Percentiles rank a stretch among this genome's conserved stretches.
Conservation (phyloP, 768 basidiomycete species). For the Russula virescens region DNA sequence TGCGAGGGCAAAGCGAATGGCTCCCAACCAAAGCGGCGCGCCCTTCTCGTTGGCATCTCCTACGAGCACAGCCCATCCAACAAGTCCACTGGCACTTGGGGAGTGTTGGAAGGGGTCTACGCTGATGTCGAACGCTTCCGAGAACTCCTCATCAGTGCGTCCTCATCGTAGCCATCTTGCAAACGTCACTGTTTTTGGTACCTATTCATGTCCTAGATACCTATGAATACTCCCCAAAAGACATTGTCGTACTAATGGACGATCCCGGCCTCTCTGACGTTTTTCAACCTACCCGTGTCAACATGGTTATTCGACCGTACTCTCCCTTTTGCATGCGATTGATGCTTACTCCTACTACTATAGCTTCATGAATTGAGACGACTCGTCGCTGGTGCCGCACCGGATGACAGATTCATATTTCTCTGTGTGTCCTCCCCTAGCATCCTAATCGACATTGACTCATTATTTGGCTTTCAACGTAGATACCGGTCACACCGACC, state of each 20-base stretch:
- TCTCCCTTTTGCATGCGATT: not conserved
- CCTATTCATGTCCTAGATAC: not conserved
- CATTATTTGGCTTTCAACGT: not conserved
- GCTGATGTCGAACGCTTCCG: conserved; percentile 15
- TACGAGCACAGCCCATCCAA: not conserved
- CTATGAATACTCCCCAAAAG: conserved; percentile 15
- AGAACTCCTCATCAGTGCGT: conserved; percentile 15
- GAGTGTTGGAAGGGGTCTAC: conserved; percentile 2
- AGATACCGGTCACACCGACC: conserved; percentile 29
- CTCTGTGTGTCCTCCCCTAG: conserved; percentile 24
- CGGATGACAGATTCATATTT: conserved; percentile 27
- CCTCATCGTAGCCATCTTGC: not conserved
- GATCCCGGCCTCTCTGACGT: not conserved
- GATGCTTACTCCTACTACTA: not conserved
- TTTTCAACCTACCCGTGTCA: conserved; percentile 17
- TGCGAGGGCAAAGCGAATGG: too few species aligned
- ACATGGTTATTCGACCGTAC: conserved; percentile 16
- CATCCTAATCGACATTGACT: not conserved
- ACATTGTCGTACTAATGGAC: conserved; percentile 23
- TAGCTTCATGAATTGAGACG: conserved; percentile 22
- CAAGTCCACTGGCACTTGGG: not conserved
- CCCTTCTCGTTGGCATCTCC: conserved; percentile 24
- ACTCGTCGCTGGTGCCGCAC: conserved; percentile 21
- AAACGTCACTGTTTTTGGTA: not conserved
- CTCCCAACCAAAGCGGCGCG: conserved; percentile 2